Conservation (phyloP, 1,284 basidiomycete genomes). For the Ustilago xerochloae region DNA sequence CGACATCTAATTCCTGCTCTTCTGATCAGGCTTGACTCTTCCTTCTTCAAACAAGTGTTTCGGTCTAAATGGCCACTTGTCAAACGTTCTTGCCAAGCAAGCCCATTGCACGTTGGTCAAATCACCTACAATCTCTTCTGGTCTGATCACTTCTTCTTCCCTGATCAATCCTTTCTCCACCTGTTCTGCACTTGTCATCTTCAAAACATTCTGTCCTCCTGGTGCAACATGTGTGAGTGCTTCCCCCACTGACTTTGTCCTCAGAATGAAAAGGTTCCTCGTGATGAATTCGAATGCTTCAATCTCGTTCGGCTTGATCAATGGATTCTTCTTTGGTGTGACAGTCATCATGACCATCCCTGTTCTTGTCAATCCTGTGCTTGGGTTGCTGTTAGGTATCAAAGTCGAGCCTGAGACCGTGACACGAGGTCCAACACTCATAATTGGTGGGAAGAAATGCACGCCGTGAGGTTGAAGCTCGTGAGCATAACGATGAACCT, state of each 20-base stretch:
- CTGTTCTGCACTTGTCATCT: constrained; percentile 46
- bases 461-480: constrained; percentile 48
- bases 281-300: constrained; percentile 63
- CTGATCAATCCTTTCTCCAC: constrained; percentile 30
- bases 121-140: constrained; percentile 46
- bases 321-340: constrained; percentile 51
- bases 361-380: constrained; percentile 44
- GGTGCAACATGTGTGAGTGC: constrained; percentile 62
- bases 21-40: constrained; percentile 38
- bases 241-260: constrained; percentile 42
- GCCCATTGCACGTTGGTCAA: constrained; percentile 63
- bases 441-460: constrained; percentile 56
- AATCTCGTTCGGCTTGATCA: constrained; percentile 49
- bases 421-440: constrained; percentile 56
- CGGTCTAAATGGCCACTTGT: constrained; percentile 66
- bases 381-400: constrained; percentile 57
- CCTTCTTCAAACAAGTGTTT: constrained; percentile 54
- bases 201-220: constrained; percentile 60
- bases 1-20: constrained; percentile 14
- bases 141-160: constrained; percentile 43
- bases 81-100: constrained; percentile 59
- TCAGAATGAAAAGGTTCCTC: constrained; percentile 61
- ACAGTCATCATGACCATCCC: constrained; percentile 54
- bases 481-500: constrained; percentile 28
- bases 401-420: constrained; percentile 26